phyloP scores from a whole-genome alignment of 192 early-diverging fungal genomes.

The Gaertneriomyces semiglobifer region DNA sequence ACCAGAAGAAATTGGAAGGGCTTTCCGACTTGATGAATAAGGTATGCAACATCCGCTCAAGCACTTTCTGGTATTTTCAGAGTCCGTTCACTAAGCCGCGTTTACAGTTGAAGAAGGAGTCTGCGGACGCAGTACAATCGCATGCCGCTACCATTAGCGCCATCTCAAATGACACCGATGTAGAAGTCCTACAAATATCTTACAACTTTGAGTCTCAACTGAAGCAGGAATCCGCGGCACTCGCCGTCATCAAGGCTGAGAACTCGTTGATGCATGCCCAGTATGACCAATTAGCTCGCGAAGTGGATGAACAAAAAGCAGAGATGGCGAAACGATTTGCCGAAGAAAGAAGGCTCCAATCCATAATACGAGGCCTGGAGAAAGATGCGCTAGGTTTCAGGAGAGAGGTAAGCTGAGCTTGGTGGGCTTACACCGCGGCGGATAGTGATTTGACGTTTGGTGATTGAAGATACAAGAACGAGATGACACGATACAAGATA shows the following conservation, averaged over 20 bases:
- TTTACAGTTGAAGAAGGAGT: neutral
- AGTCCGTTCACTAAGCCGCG: too few species aligned
- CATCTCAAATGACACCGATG: conserved; percentile 44
- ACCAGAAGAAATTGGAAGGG: conserved; percentile 42
- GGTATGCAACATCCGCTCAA: neutral
- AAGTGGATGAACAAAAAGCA: conserved; percentile 54
- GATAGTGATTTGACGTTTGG: neutral
- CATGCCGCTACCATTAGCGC: conserved; percentile 25
- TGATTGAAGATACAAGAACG: conserved; percentile 50
- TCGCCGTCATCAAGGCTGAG: conserved; percentile 44
- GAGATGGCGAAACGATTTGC: conserved; percentile 39
- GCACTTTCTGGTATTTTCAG: neutral
- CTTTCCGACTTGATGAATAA: too few species aligned
- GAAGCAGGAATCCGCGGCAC: conserved; percentile 38
- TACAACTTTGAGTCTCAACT: conserved; percentile 45
- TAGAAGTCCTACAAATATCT: conserved; percentile 44
- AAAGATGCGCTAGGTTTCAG: conserved; percentile 51
- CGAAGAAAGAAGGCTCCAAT: conserved; percentile 45
- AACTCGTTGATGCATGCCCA: conserved; percentile 43
- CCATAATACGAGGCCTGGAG: conserved; percentile 47
- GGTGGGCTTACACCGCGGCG: neutral
- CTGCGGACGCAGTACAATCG: neutral
- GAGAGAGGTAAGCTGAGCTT: conserved; percentile 37
- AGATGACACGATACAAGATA: conserved; percentile 59
- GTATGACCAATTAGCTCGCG: conserved; percentile 38